A percentile compares a stretch with the other conserved stretches of the same genome.
phyloP scores from a whole-genome alignment of 106 monocot genomes.

The Acorus calamus region DNA sequence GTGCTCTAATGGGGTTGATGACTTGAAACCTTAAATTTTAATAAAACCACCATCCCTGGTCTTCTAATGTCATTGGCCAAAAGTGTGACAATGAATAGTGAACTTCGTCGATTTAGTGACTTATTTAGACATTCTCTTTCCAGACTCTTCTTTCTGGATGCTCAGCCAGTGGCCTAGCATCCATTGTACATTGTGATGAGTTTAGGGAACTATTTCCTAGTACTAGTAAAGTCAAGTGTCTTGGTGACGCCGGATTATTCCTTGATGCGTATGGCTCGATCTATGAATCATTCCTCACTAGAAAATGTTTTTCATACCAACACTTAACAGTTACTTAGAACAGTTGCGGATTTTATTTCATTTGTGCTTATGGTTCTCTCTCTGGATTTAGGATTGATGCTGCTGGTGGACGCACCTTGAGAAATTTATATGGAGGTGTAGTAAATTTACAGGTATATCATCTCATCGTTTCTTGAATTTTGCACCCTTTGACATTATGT shows the following conservation, averaged over 20 bases:
- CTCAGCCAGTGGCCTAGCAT: constrained; percentile 48
- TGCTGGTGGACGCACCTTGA: constrained; percentile 57
- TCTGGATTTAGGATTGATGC: constrained; percentile 51
- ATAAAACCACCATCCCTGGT: too few species aligned
- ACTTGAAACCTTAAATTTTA: too few species aligned
- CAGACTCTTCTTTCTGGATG: constrained; percentile 58
- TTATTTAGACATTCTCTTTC: background rate
- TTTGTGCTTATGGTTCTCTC: background rate
- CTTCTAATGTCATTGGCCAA: too few species aligned
- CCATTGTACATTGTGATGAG: constrained; percentile 57
- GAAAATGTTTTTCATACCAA: background rate
- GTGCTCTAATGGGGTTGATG: too few species aligned
- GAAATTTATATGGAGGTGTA: constrained; percentile 56
- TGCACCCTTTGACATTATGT: too few species aligned
- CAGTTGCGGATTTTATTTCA: background rate
- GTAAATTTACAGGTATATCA: constrained; percentile 64
- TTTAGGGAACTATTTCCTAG: constrained; percentile 30
- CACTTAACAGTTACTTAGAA: background rate
- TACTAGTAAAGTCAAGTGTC: constrained; percentile 44
- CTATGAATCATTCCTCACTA: background rate
- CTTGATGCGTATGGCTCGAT: constrained; percentile 31
- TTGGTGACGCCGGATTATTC: constrained; percentile 51
- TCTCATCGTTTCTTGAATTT: background rate
- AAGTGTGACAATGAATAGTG: background rate
- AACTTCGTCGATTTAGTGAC: background rate